These are phyloP conservation scores for Ceratobasidium sp. DNA, from an alignment of 1,284 basidiomycete species.

Conservation along the genomic window DNA sequence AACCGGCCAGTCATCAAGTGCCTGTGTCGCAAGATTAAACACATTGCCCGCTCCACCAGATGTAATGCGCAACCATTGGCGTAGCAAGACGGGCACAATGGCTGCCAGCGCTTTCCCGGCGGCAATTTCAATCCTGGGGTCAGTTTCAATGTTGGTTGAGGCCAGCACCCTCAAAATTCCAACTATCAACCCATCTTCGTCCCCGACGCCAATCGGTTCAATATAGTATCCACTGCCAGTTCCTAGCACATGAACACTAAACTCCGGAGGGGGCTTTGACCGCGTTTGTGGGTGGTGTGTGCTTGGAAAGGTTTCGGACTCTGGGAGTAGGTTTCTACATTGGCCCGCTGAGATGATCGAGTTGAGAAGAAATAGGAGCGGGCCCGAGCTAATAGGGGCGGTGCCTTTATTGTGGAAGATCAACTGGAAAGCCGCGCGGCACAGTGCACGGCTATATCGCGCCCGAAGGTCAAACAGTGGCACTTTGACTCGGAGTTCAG, in stretches of 20 bases:
- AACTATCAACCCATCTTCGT: not conserved
- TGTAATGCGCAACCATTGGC: not conserved
- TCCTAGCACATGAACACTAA: not conserved
- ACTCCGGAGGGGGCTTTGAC: not conserved
- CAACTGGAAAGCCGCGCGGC: slow-evolving; percentile 8
- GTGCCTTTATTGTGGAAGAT: not conserved
- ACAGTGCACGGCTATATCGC: slow-evolving; percentile 1
- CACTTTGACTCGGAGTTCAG: not conserved
- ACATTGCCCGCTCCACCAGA: not conserved
- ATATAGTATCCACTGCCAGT: not conserved
- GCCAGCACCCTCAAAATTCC: not conserved
- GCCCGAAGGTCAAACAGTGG: slow-evolving; percentile 20
- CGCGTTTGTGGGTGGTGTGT: not conserved
- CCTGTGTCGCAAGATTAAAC: not conserved
- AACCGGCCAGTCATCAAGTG: not conserved
- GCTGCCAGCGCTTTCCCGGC: not conserved
- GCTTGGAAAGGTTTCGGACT: not conserved
- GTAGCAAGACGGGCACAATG: not conserved
- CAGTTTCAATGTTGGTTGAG: not conserved
- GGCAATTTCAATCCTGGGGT: not conserved
- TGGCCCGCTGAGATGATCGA: not conserved
- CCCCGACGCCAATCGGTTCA: not conserved
- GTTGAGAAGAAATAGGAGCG: not conserved
- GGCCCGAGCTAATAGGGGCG: not conserved
- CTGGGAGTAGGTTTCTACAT: not conserved